Conservation (phyloP, 306 rosid genomes). For the Trifolium dubium region DNA sequence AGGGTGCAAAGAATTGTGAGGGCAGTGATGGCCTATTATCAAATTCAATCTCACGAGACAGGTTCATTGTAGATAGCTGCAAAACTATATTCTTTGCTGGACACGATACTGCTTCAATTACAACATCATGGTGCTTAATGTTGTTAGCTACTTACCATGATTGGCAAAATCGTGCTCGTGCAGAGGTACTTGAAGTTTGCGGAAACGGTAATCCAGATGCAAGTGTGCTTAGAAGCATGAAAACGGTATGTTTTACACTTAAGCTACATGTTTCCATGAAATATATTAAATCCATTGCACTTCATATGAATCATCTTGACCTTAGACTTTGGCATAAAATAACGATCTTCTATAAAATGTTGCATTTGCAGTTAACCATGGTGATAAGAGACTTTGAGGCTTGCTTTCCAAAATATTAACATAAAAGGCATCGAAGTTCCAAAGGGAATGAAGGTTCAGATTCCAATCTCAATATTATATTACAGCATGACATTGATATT, state of each 20-base stretch:
- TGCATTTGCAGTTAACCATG: not conserved
- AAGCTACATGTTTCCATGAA: not conserved
- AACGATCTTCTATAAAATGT: not conserved
- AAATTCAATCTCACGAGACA: constrained; percentile 34
- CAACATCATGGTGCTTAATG: constrained; percentile 56
- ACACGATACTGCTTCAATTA: constrained; percentile 49
- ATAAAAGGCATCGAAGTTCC: constrained; percentile 58
- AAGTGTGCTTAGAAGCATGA: constrained; percentile 46
- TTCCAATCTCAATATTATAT: constrained; percentile 55
- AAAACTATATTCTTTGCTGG: constrained; percentile 57
- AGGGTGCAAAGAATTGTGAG: constrained; percentile 54
- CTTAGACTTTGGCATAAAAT: not conserved
- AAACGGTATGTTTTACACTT: constrained; percentile 39
- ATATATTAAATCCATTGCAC: not conserved
- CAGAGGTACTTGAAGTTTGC: constrained; percentile 49
- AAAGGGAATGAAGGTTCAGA: constrained; percentile 62
- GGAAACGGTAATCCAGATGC: constrained; percentile 40
- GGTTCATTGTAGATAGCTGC: constrained; percentile 60
- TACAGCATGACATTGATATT: constrained; percentile 51
- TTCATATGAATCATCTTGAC: not conserved
- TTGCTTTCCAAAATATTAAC: not conserved
- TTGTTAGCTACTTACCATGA: constrained; percentile 48
- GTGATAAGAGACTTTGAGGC: not conserved
- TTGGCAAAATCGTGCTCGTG: constrained; percentile 54
- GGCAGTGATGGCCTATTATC: constrained; percentile 13